A percentile compares a stretch with the other conserved stretches of the same genome.
These are phyloP conservation scores for Cryptosporidium viatorum DNA, from an alignment of 169 alveolate species.

Conservation along the genomic window DNA sequence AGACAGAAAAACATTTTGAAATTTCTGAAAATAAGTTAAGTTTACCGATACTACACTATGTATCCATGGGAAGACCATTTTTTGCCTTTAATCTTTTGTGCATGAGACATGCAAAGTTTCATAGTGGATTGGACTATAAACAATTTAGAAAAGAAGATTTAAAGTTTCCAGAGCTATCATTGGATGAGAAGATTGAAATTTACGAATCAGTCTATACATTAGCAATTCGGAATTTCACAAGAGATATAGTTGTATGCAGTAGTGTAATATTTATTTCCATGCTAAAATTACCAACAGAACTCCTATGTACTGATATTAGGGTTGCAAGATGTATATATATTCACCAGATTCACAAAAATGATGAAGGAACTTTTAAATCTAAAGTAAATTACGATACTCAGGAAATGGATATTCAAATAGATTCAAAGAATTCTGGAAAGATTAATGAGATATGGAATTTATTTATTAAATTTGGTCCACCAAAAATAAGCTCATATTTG, in stretches of 20 bases:
- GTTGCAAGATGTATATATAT: constrained; percentile 71
- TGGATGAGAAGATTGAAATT: constrained; percentile 19
- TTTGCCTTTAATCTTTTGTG: constrained; percentile 75
- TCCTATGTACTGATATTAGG: constrained; percentile 47
- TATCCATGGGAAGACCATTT: constrained; percentile 80
- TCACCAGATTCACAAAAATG: constrained; percentile 28
- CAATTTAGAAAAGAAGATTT: not conserved
- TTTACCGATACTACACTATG: constrained; percentile 77
- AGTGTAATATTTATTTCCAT: constrained; percentile 50
- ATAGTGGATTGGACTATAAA: not conserved
- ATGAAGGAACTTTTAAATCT: not conserved
- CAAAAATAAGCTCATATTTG: constrained; percentile 26
- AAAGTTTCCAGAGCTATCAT: constrained; percentile 4
- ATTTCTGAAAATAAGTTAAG: constrained; percentile 9
- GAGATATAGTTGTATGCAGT: constrained; percentile 39
- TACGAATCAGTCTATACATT: constrained; percentile 31
- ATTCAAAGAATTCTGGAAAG: constrained; percentile 7
- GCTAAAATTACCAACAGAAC: constrained; percentile 35
- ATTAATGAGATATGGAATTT: constrained; percentile 51
- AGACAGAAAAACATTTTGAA: not conserved
- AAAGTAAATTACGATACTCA: constrained; percentile 17
- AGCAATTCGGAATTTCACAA: constrained; percentile 61
- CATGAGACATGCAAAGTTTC: constrained; percentile 22
- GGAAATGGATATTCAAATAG: constrained; percentile 32
- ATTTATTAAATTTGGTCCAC: constrained; percentile 60